These are phyloP conservation scores for Sordariomycetes sp. DNA, from an alignment of 2,329 filamentous ascomycete species.

Conservation along the genomic window DNA sequence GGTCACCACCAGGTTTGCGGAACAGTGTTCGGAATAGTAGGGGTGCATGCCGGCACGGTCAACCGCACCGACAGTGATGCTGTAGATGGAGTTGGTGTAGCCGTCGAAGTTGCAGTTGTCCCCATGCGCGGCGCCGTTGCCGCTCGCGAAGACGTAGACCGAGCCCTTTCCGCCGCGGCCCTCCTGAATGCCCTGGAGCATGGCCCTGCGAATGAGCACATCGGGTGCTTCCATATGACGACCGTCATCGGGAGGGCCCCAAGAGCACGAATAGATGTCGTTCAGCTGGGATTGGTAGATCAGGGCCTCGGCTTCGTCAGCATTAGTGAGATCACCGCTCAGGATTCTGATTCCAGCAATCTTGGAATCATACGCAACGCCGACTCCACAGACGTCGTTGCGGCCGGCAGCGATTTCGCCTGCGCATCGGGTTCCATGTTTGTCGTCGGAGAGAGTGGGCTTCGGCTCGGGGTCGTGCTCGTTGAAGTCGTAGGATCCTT, in stretches of 20 bases:
- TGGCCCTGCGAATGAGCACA: conserved; percentile 77
- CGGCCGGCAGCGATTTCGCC: conserved; percentile 88
- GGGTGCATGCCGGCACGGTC: conserved; percentile 82
- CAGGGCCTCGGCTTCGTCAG: conserved; percentile 85
- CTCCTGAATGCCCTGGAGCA: conserved; percentile 86
- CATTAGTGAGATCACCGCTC: conserved; percentile 81
- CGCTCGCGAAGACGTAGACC: conserved; percentile 90
- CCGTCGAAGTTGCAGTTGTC: conserved; percentile 98
- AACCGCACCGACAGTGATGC: conserved; percentile 90
- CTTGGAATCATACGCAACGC: conserved; percentile 85
- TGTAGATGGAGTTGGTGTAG: conserved; percentile 99
- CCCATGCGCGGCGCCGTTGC: conserved; percentile 76
- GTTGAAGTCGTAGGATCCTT: conserved; percentile 94
- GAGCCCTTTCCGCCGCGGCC: conserved; percentile 77
- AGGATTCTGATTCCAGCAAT: conserved; percentile 90
- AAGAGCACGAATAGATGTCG: conserved; percentile 97
- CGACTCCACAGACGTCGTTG: conserved; percentile 92
- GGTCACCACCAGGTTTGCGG: conserved; percentile 90
- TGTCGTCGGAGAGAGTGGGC: conserved; percentile 76
- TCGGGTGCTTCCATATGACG: conserved; percentile 89
- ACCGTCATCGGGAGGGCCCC: conserved; percentile 93
- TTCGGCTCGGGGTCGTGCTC: conserved; percentile 70
- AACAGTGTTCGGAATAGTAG: conserved; percentile 94
- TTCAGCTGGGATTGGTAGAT: conserved; percentile 89
- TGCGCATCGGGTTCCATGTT: conserved; percentile 87